A percentile compares a stretch with the other conserved stretches of the same genome.
Conservation (phyloP, 306 rosid species). For the Sesbania bispinosa region DNA sequence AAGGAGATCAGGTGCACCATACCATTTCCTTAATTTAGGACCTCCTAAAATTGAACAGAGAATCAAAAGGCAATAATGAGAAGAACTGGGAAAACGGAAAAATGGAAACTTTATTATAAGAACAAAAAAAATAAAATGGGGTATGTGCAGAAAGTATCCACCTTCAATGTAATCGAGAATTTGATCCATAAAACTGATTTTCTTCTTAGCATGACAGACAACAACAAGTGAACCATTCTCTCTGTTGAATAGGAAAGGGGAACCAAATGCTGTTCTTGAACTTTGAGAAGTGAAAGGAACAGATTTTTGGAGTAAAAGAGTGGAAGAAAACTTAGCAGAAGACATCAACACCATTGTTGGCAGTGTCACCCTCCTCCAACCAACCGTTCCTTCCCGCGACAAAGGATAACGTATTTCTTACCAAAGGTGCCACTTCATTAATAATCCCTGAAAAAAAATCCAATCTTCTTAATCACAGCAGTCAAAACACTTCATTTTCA, state of each 20-base stretch:
- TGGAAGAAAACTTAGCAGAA: constrained; percentile 33
- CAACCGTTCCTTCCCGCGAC: constrained; percentile 56
- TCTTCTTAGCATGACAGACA: constrained; percentile 75
- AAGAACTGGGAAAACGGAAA: not conserved
- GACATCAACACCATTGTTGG: constrained; percentile 65
- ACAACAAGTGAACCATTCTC: constrained; percentile 23
- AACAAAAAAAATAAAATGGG: not conserved
- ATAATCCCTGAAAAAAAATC: not conserved
- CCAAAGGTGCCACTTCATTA: not conserved
- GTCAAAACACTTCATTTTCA: not conserved
- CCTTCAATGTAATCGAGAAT: constrained; percentile 97
- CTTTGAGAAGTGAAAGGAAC: constrained; percentile 24
- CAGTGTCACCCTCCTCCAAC: constrained; percentile 36
- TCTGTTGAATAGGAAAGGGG: constrained; percentile 17
- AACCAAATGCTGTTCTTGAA: constrained; percentile 26
- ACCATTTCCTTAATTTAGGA: constrained; percentile 92
- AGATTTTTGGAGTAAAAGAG: constrained; percentile 30
- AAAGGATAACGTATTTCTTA: constrained; percentile 37
- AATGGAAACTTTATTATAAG: not conserved
- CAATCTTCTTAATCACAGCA: constrained; percentile 8
- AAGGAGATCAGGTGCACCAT: constrained; percentile 84
- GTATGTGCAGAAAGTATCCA: not conserved
- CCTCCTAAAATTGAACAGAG: constrained; percentile 48
- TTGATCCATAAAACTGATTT: constrained; percentile 66
- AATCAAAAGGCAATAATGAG: not conserved